Conservation (phyloP, 164 flowering plant genomes). For the Brasenia schreberi region DNA sequence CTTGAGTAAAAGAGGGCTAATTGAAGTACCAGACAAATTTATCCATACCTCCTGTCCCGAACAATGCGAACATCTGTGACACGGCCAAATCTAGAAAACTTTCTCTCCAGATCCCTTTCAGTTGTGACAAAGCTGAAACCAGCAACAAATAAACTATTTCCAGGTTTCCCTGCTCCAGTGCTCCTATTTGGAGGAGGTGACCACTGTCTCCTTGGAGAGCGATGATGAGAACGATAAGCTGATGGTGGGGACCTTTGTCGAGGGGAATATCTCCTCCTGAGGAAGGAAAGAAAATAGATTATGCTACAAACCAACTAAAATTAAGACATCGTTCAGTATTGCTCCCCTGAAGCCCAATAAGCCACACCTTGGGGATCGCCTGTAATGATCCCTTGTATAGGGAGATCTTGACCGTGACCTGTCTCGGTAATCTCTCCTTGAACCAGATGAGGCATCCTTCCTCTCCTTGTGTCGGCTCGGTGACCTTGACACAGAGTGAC, state of each 20-base stretch:
- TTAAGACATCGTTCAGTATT: not conserved
- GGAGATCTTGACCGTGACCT: slow-evolving; percentile 30
- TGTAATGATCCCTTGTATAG: slow-evolving; percentile 11
- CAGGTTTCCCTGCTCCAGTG: slow-evolving; percentile 31
- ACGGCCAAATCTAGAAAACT: slow-evolving; percentile 31
- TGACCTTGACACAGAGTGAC: slow-evolving; percentile 15
- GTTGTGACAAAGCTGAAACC: slow-evolving; percentile 29
- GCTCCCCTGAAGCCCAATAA: not conserved
- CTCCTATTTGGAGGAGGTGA: slow-evolving; percentile 28
- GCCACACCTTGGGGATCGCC: slow-evolving; percentile 23
- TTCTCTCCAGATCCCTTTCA: slow-evolving; percentile 31
- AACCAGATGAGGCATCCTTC: slow-evolving; percentile 14
- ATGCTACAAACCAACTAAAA: not conserved
- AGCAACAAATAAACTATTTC: slow-evolving; percentile 30
- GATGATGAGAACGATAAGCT: slow-evolving; percentile 14
- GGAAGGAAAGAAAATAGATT: slow-evolving; percentile 1
- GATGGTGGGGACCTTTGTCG: slow-evolving; percentile 20
- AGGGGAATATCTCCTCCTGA: slow-evolving; percentile 22
- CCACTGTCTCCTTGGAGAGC: slow-evolving; percentile 22
- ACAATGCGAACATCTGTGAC: slow-evolving; percentile 32
- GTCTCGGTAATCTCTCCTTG: slow-evolving; percentile 13
- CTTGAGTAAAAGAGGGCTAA: not conserved
- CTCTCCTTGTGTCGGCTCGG: slow-evolving; percentile 7
- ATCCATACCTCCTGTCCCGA: slow-evolving; percentile 29
- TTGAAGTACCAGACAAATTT: not conserved